A percentile compares a stretch with the other conserved stretches of the same genome.
Conservation (phyloP, 2,329 filamentous ascomycete genomes). For the Diaporthe citri region DNA sequence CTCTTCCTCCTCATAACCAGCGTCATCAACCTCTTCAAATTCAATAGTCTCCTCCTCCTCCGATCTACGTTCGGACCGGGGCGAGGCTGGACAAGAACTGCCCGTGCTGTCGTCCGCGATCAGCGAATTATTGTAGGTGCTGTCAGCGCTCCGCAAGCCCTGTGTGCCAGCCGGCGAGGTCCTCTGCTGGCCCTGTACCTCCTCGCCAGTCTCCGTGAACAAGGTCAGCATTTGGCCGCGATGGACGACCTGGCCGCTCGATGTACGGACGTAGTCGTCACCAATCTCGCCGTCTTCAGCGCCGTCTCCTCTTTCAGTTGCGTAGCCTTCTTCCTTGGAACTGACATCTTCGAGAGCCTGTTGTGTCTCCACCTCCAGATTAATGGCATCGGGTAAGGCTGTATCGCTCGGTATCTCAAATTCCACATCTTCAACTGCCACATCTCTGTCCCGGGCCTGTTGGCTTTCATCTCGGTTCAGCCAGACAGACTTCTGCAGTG, state of each 20-base stretch:
- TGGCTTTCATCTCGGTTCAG: background rate
- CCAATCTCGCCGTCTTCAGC: slow-evolving; percentile 37
- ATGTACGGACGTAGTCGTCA: slow-evolving; percentile 44
- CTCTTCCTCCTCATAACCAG: slow-evolving; percentile 65
- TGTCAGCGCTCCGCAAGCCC: background rate
- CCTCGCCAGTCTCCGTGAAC: slow-evolving; percentile 45
- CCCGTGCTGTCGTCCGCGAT: slow-evolving; percentile 52
- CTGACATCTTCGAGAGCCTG: background rate
- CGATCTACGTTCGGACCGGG: background rate
- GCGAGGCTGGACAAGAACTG: background rate
- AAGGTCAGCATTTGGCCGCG: slow-evolving; percentile 50
- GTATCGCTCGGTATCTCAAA: background rate
- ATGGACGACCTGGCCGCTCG: slow-evolving; percentile 49
- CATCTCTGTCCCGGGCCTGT: background rate
- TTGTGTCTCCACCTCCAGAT: background rate
- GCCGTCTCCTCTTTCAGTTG: background rate
- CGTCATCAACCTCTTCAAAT: slow-evolving; percentile 68
- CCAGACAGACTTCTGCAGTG: background rate
- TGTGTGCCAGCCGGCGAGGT: background rate
- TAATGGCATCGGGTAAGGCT: too few species aligned
- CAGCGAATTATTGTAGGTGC: slow-evolving; percentile 65
- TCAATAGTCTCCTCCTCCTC: slow-evolving; percentile 64
- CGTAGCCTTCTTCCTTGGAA: background rate
- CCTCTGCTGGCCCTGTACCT: slow-evolving; percentile 29
- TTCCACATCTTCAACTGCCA: background rate